These are phyloP conservation scores for Aureobasidium namibiae DNA, from an alignment of 2,329 filamentous ascomycete genomes.

Conservation along the genomic window DNA sequence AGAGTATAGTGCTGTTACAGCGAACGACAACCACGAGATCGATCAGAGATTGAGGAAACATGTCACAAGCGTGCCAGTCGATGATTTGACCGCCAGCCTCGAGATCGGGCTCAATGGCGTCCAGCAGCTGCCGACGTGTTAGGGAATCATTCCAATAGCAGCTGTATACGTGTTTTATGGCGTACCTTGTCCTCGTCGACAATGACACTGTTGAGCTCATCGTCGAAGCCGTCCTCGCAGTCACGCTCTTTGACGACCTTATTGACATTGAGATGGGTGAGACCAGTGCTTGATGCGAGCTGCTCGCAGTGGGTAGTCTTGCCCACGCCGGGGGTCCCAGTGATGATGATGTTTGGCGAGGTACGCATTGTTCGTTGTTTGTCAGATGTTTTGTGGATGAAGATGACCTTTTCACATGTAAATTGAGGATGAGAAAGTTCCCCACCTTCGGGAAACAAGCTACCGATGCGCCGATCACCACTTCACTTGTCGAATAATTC, in stretches of 20 bases:
- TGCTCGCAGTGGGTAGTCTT: slow-evolving; percentile 89
- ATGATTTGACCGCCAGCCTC: slow-evolving; percentile 76
- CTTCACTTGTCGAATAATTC: neutral
- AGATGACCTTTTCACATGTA: neutral
- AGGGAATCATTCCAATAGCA: neutral
- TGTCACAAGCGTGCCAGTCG: slow-evolving; percentile 96
- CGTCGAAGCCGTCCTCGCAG: slow-evolving; percentile 79
- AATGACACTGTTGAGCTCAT: slow-evolving; percentile 78
- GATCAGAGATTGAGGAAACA: slow-evolving; percentile 89
- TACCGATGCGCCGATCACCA: neutral
- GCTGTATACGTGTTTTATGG: neutral
- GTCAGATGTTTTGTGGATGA: neutral
- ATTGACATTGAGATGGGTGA: slow-evolving; percentile 83
- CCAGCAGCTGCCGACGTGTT: slow-evolving; percentile 55
- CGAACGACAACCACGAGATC: slow-evolving; percentile 89
- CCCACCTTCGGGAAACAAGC: neutral
- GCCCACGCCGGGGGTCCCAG: slow-evolving; percentile 89
- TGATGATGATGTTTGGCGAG: slow-evolving; percentile 83
- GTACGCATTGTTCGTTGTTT: slow-evolving; percentile 29
- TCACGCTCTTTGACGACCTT: slow-evolving; percentile 80
- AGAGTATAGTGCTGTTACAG: slow-evolving; percentile 69
- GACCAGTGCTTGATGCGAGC: slow-evolving; percentile 64
- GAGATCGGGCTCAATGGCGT: slow-evolving; percentile 77
- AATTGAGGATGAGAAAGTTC: neutral
- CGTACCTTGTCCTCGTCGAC: slow-evolving; percentile 91